Percentiles rank a stretch among this genome's conserved stretches.
Evolutionary conservation across 192 early-diverging fungal species (phyloP).

Genomic region (Coemansia sp.): DNA sequence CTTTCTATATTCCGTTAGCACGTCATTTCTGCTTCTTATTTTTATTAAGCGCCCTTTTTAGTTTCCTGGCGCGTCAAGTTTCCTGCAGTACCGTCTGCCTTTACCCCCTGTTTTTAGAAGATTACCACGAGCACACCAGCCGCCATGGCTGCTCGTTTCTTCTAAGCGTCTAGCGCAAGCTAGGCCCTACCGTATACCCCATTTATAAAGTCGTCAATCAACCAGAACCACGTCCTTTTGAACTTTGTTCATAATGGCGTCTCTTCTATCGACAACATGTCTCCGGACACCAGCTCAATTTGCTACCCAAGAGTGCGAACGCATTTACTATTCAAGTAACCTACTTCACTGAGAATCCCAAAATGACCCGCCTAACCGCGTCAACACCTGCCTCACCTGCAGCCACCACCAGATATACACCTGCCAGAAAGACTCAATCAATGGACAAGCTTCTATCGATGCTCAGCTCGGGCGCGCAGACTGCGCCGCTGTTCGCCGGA

Average conservation of each 20-base stretch:
- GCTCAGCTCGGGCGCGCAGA: conserved; percentile 23
- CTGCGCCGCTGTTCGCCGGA: conserved; percentile 25
- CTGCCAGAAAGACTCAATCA: conserved; percentile 20
- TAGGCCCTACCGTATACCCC: conserved; percentile 21
- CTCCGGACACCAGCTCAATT: conserved; percentile 43
- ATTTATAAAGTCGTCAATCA: conserved; percentile 14
- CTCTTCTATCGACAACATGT: conserved; percentile 35
- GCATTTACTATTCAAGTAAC: conserved; percentile 52
- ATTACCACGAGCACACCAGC: conserved; percentile 38
- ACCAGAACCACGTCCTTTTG: conserved; percentile 23
- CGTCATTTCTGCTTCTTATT: not conserved
- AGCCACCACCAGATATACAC: conserved; percentile 8
- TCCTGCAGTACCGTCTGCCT: conserved; percentile 18
- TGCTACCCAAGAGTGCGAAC: conserved; percentile 39
- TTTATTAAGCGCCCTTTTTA: conserved; percentile 27
- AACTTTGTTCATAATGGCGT: conserved; percentile 55
- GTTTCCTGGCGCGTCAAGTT: conserved; percentile 22
- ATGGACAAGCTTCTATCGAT: conserved; percentile 50
- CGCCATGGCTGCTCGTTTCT: conserved; percentile 54
- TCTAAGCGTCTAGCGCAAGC: conserved; percentile 49
- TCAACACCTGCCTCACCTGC: conserved; percentile 31
- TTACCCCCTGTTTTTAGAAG: conserved; percentile 36
- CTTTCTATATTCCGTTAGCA: conserved; percentile 2
- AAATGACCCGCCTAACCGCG: conserved; percentile 35
- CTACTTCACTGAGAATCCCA: conserved; percentile 29